Base-by-base conservation (phyloP, 352 stramenopile genomes). In the Poterioochromonas sp. region DNA sequence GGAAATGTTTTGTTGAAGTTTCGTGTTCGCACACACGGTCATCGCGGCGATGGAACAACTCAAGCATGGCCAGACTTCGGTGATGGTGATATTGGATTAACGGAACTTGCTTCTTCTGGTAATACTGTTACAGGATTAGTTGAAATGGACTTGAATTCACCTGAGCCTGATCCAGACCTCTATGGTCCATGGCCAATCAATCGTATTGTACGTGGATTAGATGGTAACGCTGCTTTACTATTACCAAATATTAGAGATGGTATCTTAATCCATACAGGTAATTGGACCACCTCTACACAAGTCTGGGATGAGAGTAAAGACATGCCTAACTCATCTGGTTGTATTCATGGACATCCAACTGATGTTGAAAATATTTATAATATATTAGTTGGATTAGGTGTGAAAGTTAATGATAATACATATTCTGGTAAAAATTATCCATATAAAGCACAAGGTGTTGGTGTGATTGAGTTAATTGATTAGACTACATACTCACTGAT, bases 111-210 rank as follows among this genome's bases (percentile, higher is more conserved):
- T 32, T 34, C 37, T 37, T 40, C 11, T 69, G 79, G 79, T 41
- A 82, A 82, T 51, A 82, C 79, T 37, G 51, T 73, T 8, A 82
- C 79, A n/a, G 79, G 79, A 18, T 58, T 82, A 20, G 22, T 53
- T 8, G 41, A 78, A 76, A 34, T 62, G 18, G 79, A 82, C 39
- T 39, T 82, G 0, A 82, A 82, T 40, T 79, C 76, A 12, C 79
- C 79, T 39, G 79, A 82, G 39, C 44, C 51, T 49, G 44, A 74
- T n/a, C 79, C 79, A 22, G 8, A 58, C 20, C 22, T 76, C 2
- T 82, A 82, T 74, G 79, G 79, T 20, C 79, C 79, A 11, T 82
- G 78, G 51, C 79, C 79, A 39, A 76, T 82, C 3, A 80, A 81
- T 53, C 32, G 79, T n/a, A 29, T 79, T n/a, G 76, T 82, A 15